Conservation (phyloP, 164 flowering plant genomes). For the Magnolia officinalis region DNA sequence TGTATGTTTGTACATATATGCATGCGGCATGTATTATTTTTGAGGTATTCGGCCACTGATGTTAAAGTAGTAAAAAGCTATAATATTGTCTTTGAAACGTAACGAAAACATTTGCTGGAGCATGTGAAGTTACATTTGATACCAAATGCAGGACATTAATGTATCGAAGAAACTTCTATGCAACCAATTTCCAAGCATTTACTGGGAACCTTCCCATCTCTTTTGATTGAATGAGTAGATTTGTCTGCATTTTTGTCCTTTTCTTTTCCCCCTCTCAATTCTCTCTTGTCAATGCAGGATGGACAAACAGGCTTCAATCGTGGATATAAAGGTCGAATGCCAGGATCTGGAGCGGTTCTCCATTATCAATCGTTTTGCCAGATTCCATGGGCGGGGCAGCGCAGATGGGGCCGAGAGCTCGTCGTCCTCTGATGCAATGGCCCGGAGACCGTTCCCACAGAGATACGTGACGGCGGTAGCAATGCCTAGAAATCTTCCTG, state of each 20-base stretch:
- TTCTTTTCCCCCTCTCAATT: background rate
- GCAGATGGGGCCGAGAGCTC: slow-evolving; percentile 36
- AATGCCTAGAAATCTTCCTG: slow-evolving; percentile 68
- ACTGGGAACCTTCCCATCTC: too few relatives aligned
- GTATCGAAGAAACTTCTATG: too few relatives aligned
- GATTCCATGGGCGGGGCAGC: slow-evolving; percentile 53
- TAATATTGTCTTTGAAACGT: too few relatives aligned
- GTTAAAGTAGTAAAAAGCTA: too few relatives aligned
- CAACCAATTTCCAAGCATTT: too few relatives aligned
- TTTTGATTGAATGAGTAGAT: too few relatives aligned
- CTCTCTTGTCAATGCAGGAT: slow-evolving; percentile 43
- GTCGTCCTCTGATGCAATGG: slow-evolving; percentile 33
- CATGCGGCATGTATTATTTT: too few relatives aligned
- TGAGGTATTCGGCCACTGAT: too few relatives aligned
- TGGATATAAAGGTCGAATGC: slow-evolving; percentile 58
- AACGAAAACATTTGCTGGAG: too few relatives aligned
- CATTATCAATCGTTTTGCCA: slow-evolving; percentile 79
- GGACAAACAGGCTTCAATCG: slow-evolving; percentile 49
- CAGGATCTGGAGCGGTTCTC: slow-evolving; percentile 73
- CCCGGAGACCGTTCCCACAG: slow-evolving; percentile 43
- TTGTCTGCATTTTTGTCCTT: background rate
- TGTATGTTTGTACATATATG: too few relatives aligned
- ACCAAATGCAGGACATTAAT: too few relatives aligned
- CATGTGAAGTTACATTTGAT: too few relatives aligned
- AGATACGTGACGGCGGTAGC: slow-evolving; percentile 70